Evolutionary conservation across 192 early-diverging fungal genomes (phyloP).

Genomic region (Funneliformis mosseae): DNA sequence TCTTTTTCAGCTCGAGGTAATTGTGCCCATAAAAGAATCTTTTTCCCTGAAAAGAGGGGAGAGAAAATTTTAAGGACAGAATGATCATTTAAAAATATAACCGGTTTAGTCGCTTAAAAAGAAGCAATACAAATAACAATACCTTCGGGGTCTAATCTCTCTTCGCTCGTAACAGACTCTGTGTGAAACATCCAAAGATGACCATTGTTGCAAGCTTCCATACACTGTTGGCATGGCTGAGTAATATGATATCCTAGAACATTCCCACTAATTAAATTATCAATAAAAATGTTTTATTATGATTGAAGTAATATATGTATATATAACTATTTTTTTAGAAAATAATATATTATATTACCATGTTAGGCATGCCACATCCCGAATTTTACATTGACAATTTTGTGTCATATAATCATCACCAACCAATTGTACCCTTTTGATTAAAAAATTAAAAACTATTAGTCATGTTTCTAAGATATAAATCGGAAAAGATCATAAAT

Average conservation of each 20-base stretch:
- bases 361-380: slow-evolving; percentile 68
- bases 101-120: not conserved
- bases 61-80: not conserved
- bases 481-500: slow-evolving; percentile 17
- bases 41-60: slow-evolving; percentile 4
- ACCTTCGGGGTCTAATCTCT: slow-evolving; percentile 42
- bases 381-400: slow-evolving; percentile 71
- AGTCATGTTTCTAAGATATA: not conserved
- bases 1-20: slow-evolving; percentile 18
- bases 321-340: not conserved
- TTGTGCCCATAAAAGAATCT: slow-evolving; percentile 25
- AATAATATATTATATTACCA: slow-evolving; percentile 50
- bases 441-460: not conserved
- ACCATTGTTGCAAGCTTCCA: slow-evolving; percentile 93
- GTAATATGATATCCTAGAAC: slow-evolving; percentile 81
- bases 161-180: slow-evolving; percentile 66
- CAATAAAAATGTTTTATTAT: slow-evolving; percentile 8
- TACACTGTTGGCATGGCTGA: slow-evolving; percentile 81
- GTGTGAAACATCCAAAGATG: slow-evolving; percentile 98
- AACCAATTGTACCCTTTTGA: slow-evolving; percentile 60
- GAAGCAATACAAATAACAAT: not conserved
- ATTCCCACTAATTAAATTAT: slow-evolving; percentile 59
- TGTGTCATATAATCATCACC: slow-evolving; percentile 71
- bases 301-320: not conserved
- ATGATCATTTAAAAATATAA: not conserved